These are phyloP conservation scores for Epichloe typhina DNA, from an alignment of 2,329 filamentous ascomycete species.

Conservation along the genomic window DNA sequence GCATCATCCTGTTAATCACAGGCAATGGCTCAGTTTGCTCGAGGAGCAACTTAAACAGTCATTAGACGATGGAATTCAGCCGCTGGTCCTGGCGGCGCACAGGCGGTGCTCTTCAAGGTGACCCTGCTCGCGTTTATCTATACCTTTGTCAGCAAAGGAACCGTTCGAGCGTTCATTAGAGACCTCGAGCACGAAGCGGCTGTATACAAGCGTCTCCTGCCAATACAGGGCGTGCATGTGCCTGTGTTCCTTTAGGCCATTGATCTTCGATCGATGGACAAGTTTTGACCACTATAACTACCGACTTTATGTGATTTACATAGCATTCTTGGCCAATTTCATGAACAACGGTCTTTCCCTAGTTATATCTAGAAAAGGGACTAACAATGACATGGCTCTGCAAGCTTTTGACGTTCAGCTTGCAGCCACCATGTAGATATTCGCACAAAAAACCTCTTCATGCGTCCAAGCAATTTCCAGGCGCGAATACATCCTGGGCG, in stretches of 20 bases:
- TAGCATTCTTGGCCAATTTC: too few species aligned
- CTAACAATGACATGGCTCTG: too few species aligned
- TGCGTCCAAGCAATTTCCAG: neutral
- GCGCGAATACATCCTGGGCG: neutral
- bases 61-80: slow-evolving; percentile 18
- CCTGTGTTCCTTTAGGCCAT: slow-evolving; percentile 13
- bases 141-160: too few species aligned
- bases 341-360: too few species aligned
- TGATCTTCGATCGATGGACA: slow-evolving; percentile 19
- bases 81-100: slow-evolving; percentile 18
- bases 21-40: slow-evolving; percentile 17
- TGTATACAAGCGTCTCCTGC: too few species aligned
- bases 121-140: slow-evolving; percentile 23
- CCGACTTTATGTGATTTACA: too few species aligned
- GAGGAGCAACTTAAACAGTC: slow-evolving; percentile 16
- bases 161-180: too few species aligned
- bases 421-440: too few species aligned
- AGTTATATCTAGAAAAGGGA: too few species aligned
- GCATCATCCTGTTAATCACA: slow-evolving; percentile 17
- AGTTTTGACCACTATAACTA: slow-evolving; percentile 13
- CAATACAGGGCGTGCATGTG: too few species aligned
- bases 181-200: too few species aligned
- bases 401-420: too few species aligned
- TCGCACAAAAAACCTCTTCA: neutral
- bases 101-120: slow-evolving; percentile 26